Evolutionary conservation across 148 eudicot species (phyloP).

Genomic region (Spergularia bocconei): DNA sequence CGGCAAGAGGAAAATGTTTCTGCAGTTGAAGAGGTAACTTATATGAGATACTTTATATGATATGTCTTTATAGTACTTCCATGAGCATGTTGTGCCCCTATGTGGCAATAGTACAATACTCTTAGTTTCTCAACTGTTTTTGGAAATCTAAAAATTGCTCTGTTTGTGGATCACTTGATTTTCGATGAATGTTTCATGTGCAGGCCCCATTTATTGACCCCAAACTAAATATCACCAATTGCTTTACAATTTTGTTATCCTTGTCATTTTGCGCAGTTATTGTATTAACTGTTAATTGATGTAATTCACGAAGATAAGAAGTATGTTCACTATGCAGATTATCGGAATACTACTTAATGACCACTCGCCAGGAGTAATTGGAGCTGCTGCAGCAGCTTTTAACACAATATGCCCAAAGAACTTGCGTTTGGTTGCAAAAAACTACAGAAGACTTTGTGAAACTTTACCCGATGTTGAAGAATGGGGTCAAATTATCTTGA

Average conservation of each 20-base stretch:
- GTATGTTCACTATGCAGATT: constrained; percentile 57
- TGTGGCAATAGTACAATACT: neutral
- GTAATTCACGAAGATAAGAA: neutral
- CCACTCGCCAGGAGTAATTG: constrained; percentile 90
- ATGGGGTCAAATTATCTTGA: constrained; percentile 93
- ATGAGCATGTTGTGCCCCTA: neutral
- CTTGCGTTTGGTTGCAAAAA: constrained; percentile 70
- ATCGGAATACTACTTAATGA: constrained; percentile 81
- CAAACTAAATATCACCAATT: neutral
- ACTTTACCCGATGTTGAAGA: constrained; percentile 93
- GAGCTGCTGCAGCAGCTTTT: constrained; percentile 96
- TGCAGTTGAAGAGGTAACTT: constrained; percentile 76
- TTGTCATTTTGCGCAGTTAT: neutral
- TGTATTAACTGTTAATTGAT: neutral
- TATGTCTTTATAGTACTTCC: neutral
- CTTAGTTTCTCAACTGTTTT: neutral
- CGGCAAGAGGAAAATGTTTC: constrained; percentile 69
- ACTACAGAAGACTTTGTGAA: constrained; percentile 68
- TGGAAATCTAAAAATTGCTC: neutral
- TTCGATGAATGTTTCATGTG: neutral
- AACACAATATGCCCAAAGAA: constrained; percentile 86
- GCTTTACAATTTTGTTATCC: neutral
- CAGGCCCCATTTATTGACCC: too few species aligned
- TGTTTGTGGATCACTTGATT: neutral
- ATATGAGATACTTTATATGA: constrained; percentile 1